Evolutionary conservation across 345 rosid genomes (phyloP), one percentile per base, ranked within the genome.

Genomic region (rapeseed (Brassica napus)): DNA sequence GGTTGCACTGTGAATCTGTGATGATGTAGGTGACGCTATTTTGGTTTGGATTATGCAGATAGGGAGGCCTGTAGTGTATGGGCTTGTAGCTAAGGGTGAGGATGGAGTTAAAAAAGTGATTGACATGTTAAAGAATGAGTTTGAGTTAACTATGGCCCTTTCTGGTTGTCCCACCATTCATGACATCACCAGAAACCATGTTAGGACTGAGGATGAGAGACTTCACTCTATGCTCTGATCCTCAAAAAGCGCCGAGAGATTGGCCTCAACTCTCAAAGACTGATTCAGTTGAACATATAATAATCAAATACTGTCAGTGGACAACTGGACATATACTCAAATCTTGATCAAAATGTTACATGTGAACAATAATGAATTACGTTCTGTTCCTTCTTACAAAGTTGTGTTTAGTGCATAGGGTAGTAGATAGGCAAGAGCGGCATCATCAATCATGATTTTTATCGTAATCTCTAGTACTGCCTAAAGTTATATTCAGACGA

Each of bases 11-110:
- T 39, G 35, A 28, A 8, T 21, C 7, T 26, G 0, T 18, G 6
- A 14, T 61, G 24, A 42, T 52, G 62, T 68, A 1, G 10, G 8
- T 72, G 61, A 79, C 70, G 26, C 15, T 24, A 30, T 35, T 8
- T 71, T 37, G 9, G 39, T 35, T 32, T 65, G 54, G 60, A 31
- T 65, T 39, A 34, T 85, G 83, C 94, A 94, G 97, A 79, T 94
- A 55, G 98, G 97, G 60, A 91, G 98, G 83, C 97, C 98, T 1
- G 86, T 89, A 1, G 47, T 89, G 1, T 89, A 69, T 71, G 97
- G 97, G 12, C 74, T 94, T 37, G 97, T 97, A 35, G 92, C 90
- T 0, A 89, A 86, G 69, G 98, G 98, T 26, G 94, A 90, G 83
- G 18, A 68, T 21, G 94, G 97, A 28, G 95, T 79, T 58, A 88